These are phyloP conservation scores for Rhodocollybia butyracea DNA, from an alignment of 768 basidiomycete species.

Conservation along the genomic window DNA sequence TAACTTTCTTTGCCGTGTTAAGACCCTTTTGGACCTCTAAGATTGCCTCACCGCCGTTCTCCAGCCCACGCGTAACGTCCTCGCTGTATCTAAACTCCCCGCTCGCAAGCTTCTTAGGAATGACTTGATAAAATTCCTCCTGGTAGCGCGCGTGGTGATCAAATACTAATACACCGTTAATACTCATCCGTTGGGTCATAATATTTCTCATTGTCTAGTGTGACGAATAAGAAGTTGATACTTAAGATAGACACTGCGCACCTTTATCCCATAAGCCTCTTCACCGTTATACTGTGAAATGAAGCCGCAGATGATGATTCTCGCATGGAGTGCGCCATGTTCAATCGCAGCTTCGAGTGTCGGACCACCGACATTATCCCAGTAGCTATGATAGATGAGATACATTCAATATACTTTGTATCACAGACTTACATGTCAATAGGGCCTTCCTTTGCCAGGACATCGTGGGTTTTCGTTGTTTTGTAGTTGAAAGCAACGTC, in stretches of 20 bases:
- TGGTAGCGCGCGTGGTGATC: constrained; percentile 30
- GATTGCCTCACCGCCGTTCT: constrained; percentile 30
- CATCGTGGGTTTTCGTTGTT: constrained; percentile 46
- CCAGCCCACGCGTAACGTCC: constrained; percentile 42
- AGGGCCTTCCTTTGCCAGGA: constrained; percentile 53
- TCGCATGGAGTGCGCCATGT: constrained; percentile 37
- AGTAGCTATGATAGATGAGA: constrained; percentile 30
- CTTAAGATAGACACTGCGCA: background rate
- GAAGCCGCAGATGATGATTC: constrained; percentile 39
- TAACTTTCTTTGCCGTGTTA: constrained; percentile 25
- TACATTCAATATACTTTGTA: background rate
- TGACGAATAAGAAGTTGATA: constrained; percentile 13
- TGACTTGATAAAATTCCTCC: constrained; percentile 36
- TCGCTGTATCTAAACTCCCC: constrained; percentile 49
- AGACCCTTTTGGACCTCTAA: constrained; percentile 28
- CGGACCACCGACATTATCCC: constrained; percentile 62
- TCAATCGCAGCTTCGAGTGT: constrained; percentile 55
- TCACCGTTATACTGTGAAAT: constrained; percentile 1
- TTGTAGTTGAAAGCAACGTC: constrained; percentile 78
- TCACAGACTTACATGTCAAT: constrained; percentile 35
- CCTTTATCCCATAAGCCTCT: constrained; percentile 1
- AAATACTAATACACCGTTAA: constrained; percentile 39
- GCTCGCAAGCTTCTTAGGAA: constrained; percentile 37
- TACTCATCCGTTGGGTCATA: constrained; percentile 30
- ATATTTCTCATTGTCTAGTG: constrained; percentile 27